These are phyloP conservation scores for Thelonectria rubi DNA, from an alignment of 2,329 filamentous ascomycete genomes.

Conservation along the genomic window DNA sequence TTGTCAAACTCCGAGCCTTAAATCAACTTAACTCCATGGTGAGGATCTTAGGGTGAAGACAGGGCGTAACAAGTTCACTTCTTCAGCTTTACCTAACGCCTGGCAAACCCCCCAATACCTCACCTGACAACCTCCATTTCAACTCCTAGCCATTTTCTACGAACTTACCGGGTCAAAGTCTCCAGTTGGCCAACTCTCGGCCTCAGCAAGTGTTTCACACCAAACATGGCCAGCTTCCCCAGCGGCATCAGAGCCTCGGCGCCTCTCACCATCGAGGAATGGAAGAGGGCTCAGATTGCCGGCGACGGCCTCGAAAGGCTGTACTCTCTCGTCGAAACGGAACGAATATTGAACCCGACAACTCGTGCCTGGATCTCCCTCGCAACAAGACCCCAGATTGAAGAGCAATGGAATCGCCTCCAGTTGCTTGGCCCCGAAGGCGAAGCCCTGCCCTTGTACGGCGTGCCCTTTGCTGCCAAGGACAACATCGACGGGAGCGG, in stretches of 20 bases:
- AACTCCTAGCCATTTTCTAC: not conserved
- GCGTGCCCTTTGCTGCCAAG: slow-evolving; percentile 66
- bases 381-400: slow-evolving; percentile 42
- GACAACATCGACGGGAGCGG: slow-evolving; percentile 64
- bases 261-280: slow-evolving; percentile 38
- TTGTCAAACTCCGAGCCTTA: too few species aligned
- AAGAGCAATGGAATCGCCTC: slow-evolving; percentile 31
- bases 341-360: slow-evolving; percentile 29
- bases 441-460: slow-evolving; percentile 58
- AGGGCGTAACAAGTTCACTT: not conserved
- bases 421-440: slow-evolving; percentile 16
- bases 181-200: not conserved
- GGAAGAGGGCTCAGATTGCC: slow-evolving; percentile 39
- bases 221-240: not conserved
- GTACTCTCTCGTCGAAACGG: slow-evolving; percentile 35
- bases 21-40: too few species aligned
- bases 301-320: slow-evolving; percentile 43
- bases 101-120: not conserved
- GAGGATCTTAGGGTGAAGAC: not conserved
- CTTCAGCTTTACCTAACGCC: not conserved
- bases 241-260: not conserved
- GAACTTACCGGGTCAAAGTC: not conserved
- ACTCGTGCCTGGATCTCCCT: slow-evolving; percentile 47
- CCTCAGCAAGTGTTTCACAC: not conserved
- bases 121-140: not conserved